Percentiles rank a stretch among this genome's conserved stretches.
phyloP scores from a whole-genome alignment of 176 grass and related monocot species.

The Triticum turgidum region DNA sequence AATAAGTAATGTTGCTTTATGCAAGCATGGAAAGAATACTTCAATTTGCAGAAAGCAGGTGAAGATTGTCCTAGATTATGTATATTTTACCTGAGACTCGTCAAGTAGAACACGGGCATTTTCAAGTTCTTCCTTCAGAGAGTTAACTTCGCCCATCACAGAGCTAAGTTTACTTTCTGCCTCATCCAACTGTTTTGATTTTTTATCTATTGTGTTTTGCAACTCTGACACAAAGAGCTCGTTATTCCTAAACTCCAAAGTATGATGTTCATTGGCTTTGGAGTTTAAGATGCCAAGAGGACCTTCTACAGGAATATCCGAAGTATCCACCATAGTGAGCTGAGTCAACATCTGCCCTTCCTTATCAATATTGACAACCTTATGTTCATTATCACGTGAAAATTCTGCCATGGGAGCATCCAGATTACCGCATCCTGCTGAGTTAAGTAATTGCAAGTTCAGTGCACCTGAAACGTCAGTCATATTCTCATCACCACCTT shows the following conservation, averaged over 20 bases:
- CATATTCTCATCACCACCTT: constrained; percentile 98
- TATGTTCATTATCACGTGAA: constrained; percentile 47
- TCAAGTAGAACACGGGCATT: constrained; percentile 69
- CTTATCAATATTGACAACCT: constrained; percentile 47
- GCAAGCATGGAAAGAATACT: constrained; percentile 15
- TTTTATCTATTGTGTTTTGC: constrained; percentile 62
- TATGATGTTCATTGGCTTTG: constrained; percentile 37
- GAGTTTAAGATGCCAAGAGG: constrained; percentile 48
- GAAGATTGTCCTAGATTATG: constrained; percentile 19
- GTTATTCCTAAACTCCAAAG: constrained; percentile 47
- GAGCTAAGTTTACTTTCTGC: constrained; percentile 62
- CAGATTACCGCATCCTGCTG: constrained; percentile 40
- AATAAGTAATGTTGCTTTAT: constrained; percentile 17
- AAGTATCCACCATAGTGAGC: constrained; percentile 40
- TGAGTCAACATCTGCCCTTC: constrained; percentile 46
- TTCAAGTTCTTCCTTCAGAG: constrained; percentile 73
- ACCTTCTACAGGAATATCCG: constrained; percentile 43
- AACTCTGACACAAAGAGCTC: constrained; percentile 57
- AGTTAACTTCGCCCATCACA: constrained; percentile 56
- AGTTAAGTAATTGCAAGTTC: constrained; percentile 59
- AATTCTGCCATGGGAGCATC: constrained; percentile 78
- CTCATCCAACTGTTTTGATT: constrained; percentile 68
- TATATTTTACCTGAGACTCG: constrained; percentile 81
- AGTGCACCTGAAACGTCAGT: constrained; percentile 72
- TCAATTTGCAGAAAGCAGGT: constrained; percentile 20